Evolutionary conservation across 2,329 filamentous ascomycete genomes (phyloP).

Genomic region (Byssochlamys sp.): DNA sequence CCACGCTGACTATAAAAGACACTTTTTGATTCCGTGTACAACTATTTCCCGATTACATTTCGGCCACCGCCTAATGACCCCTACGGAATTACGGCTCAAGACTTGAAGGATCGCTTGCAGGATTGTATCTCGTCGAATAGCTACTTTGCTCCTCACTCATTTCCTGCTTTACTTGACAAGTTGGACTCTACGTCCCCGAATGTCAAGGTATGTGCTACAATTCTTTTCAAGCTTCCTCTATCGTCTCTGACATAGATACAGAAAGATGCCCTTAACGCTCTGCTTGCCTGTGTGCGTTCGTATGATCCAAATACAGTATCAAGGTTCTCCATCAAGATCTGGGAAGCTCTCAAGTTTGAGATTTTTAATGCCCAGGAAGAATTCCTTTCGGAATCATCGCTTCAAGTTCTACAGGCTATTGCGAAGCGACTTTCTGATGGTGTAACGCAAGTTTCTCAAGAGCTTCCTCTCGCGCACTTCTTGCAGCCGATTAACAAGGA

Average conservation of each 20-base stretch:
- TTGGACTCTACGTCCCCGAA: slow-evolving; percentile 60
- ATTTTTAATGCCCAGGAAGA: slow-evolving; percentile 59
- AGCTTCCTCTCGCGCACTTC: slow-evolving; percentile 42
- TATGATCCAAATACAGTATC: slow-evolving; percentile 53
- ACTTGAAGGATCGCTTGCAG: slow-evolving; percentile 55
- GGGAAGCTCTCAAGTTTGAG: slow-evolving; percentile 61
- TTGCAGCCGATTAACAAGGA: slow-evolving; percentile 55
- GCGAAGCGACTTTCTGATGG: slow-evolving; percentile 45
- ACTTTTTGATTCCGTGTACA: slow-evolving; percentile 60
- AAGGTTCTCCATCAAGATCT: slow-evolving; percentile 55
- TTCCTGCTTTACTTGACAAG: slow-evolving; percentile 59
- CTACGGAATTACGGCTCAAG: slow-evolving; percentile 59
- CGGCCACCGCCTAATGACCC: slow-evolving; percentile 59
- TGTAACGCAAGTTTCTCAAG: slow-evolving; percentile 27
- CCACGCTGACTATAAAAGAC: slow-evolving; percentile 22
- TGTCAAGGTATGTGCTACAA: slow-evolving; percentile 45
- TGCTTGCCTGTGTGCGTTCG: slow-evolving; percentile 49
- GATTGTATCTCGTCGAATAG: slow-evolving; percentile 55
- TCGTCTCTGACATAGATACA: slow-evolving; percentile 19
- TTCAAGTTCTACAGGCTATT: slow-evolving; percentile 47
- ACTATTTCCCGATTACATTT: slow-evolving; percentile 65
- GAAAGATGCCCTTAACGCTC: slow-evolving; percentile 56
- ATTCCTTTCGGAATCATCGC: slow-evolving; percentile 51
- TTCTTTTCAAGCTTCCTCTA: neutral
- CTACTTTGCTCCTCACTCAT: slow-evolving; percentile 56